Base-by-base conservation (phyloP, 106 monocot species). In the Iris macrosiphon region DNA sequence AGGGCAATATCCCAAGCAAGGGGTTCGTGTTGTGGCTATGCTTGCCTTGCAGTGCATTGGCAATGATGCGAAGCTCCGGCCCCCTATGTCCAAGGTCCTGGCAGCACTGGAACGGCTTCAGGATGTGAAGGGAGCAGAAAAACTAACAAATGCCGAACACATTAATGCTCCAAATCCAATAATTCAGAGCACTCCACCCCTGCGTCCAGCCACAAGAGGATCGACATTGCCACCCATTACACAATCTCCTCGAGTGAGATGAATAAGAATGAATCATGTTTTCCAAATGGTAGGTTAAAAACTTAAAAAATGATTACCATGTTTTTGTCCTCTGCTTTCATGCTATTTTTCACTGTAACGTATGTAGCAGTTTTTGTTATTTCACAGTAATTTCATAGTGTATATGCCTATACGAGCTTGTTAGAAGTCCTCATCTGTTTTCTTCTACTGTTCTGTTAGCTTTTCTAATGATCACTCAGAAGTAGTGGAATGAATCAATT, bases 1-100 rank as follows among this genome's bases (percentile, higher is more conserved):
- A 16, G 69, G 69, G 0, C 50, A 51, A 28, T 60, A 60, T 31
- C 69, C 69, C 27, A 69, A 60, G 60, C 60, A 69, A 20, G 50
- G 50, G 3, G 69, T 60, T 3, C 21, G 38, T 14, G 16, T 21
- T 4, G 59, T 69, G 12, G 49, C 69, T 23, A 49, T 14, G 8
- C 49, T 69, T 14, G 69, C 69, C 50, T 42, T 52, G 18, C 49
- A 42, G 7, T 69, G 69, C 40, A 22, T 69, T 28, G 15, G 18
- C 51, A 24, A n/a, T 21, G 69, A 69, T 0, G 41, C 60, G 6
- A 69, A 60, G 37, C 60, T 60, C 1, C 49, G 69, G 9, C 69
- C 69, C 2, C 34, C 15, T 4, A 69, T 69, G 69, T 31, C 18
- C 0, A 60, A 52, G 50, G 69, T 69, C 10, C 33, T 69, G n/a